These are phyloP conservation scores for Lactifluus volemus DNA, from an alignment of 768 basidiomycete genomes.

Conservation along the genomic window DNA sequence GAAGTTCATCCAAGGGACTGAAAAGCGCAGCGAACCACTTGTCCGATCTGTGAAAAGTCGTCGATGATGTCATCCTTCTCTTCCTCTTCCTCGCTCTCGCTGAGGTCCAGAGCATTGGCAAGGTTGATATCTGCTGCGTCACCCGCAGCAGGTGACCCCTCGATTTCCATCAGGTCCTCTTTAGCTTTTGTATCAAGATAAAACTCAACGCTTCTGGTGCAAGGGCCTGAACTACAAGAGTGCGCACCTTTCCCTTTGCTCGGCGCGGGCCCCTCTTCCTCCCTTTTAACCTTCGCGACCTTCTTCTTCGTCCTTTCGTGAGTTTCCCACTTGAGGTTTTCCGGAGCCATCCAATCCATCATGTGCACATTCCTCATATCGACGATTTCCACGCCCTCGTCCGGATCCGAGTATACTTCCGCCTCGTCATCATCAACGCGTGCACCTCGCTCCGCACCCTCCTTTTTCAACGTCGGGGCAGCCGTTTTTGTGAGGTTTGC, in stretches of 20 bases:
- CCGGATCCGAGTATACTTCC: slow-evolving; percentile 78
- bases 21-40: slow-evolving; percentile 28
- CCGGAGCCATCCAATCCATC: slow-evolving; percentile 88
- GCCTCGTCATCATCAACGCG: slow-evolving; percentile 40
- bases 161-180: slow-evolving; percentile 23
- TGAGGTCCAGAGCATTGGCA: slow-evolving; percentile 58
- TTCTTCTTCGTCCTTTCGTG: slow-evolving; percentile 30
- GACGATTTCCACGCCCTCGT: slow-evolving; percentile 79
- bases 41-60: slow-evolving; percentile 45
- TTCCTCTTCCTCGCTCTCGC: slow-evolving; percentile 71
- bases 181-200: slow-evolving; percentile 9
- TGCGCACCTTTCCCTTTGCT: slow-evolving; percentile 29
- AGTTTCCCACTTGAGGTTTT: slow-evolving; percentile 50
- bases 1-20: not conserved
- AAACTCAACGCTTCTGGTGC: not conserved
- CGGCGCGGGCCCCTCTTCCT: slow-evolving; percentile 28
- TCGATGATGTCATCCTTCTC: slow-evolving; percentile 71
- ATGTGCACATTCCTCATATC: slow-evolving; percentile 70
- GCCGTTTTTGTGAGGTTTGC: slow-evolving; percentile 41
- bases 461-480: slow-evolving; percentile 42
- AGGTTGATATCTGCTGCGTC: slow-evolving; percentile 34
- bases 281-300: slow-evolving; percentile 33
- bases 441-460: slow-evolving; percentile 24
- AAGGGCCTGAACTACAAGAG: not conserved
- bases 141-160: slow-evolving; percentile 4